Percentiles rank a stretch among this genome's conserved stretches.
Evolutionary conservation across 1,284 basidiomycete genomes (phyloP).

Genomic region (Coniferiporia sulphurascens): DNA sequence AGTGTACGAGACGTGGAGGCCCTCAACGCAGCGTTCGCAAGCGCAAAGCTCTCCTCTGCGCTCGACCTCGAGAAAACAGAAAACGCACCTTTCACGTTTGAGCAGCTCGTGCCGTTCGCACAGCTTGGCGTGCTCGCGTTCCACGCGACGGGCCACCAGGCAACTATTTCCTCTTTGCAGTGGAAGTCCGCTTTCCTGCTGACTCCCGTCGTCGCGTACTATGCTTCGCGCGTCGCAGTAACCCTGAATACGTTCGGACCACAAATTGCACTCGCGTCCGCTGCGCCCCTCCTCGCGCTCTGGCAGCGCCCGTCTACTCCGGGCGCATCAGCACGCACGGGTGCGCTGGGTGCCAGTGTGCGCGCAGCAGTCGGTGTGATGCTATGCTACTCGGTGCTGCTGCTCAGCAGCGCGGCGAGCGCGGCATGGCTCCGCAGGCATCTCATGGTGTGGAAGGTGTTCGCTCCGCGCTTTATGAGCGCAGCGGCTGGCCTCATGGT

Average conservation of each 20-base stretch:
- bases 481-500: slow-evolving; percentile 52
- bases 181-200: slow-evolving; percentile 93
- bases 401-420: slow-evolving; percentile 68
- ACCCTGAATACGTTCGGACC: slow-evolving; percentile 79
- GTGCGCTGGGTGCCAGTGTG: slow-evolving; percentile 34
- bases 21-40: slow-evolving; percentile 48
- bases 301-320: slow-evolving; percentile 78
- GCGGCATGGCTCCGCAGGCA: slow-evolving; percentile 81
- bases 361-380: slow-evolving; percentile 58
- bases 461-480: slow-evolving; percentile 90
- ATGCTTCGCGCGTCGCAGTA: slow-evolving; percentile 76
- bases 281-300: slow-evolving; percentile 68
- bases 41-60: slow-evolving; percentile 39
- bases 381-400: slow-evolving; percentile 64
- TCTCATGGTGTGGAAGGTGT: slow-evolving; percentile 99
- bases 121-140: slow-evolving; percentile 76
- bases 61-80: slow-evolving; percentile 32
- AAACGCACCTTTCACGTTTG: slow-evolving; percentile 45
- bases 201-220: slow-evolving; percentile 63
- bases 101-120: slow-evolving; percentile 67
- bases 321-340: slow-evolving; percentile 14
- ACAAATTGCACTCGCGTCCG: slow-evolving; percentile 58
- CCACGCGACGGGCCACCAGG: slow-evolving; percentile 90
- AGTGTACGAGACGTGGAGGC: slow-evolving; percentile 67
- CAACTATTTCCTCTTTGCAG: slow-evolving; percentile 85